Evolutionary conservation across 2,329 filamentous ascomycete genomes (phyloP).

Genomic region (Microcyclosporella mali): DNA sequence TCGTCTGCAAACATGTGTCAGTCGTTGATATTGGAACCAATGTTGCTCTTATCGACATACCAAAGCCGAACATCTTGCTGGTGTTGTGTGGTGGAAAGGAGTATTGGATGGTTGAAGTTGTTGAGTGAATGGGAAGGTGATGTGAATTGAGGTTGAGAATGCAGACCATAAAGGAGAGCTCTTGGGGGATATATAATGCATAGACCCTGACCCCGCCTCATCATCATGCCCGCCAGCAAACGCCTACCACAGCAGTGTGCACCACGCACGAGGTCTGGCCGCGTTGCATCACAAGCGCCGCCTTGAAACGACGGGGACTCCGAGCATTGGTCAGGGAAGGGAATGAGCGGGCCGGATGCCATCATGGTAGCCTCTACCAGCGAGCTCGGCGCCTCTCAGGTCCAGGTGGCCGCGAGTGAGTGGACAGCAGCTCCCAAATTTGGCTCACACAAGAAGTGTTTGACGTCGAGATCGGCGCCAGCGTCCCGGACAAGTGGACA

Average conservation of each 20-base stretch:
- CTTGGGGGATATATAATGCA: too few species aligned
- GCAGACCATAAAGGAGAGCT: too few species aligned
- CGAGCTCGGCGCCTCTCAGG: too few species aligned
- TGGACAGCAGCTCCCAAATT: neutral
- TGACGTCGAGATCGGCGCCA: constrained; percentile 2
- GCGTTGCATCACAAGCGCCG: constrained; percentile 12
- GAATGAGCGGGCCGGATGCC: neutral
- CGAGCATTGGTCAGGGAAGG: constrained; percentile 7
- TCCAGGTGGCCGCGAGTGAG: neutral
- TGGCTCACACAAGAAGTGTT: neutral
- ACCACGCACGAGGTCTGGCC: constrained; percentile 5
- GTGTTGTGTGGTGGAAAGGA: too few species aligned
- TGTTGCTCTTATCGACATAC: constrained; percentile 20
- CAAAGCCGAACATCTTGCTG: constrained; percentile 42
- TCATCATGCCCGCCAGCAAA: neutral
- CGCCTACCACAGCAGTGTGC: too few species aligned
- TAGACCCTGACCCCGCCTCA: constrained; percentile 1
- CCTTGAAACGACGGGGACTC: constrained; percentile 8
- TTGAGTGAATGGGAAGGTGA: neutral
- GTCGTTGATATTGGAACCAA: neutral
- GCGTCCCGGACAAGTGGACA: neutral
- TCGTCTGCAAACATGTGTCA: constrained; percentile 38
- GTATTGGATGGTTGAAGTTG: too few species aligned
- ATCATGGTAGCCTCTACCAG: too few species aligned
- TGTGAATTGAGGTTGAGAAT: too few species aligned